Base-by-base conservation (phyloP, 306 rosid species). In the Lablab purpureus region DNA sequence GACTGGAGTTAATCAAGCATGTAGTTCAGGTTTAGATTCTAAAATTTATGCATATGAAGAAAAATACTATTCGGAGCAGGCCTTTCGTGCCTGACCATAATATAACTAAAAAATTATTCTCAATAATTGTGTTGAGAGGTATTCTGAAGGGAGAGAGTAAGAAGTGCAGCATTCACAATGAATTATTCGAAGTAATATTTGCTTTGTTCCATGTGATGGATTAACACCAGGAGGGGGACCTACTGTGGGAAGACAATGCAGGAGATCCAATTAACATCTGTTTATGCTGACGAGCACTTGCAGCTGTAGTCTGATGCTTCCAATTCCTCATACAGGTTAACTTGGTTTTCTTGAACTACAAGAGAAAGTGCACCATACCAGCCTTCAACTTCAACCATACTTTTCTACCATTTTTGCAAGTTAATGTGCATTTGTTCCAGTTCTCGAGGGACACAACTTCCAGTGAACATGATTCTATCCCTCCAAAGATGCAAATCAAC, bases 261-360 rank as follows among this genome's bases (percentile, higher is more conserved):
- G 91, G 96, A 56, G 85, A 88, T 80, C 93, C 98, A 50, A 94
- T 94, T 37, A 47, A 82, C 98, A 65, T 94, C 97, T 52, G 93
- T 93, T 19, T 94, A 80, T 64, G 92, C 89, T n/a, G 97, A 92
- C 13, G 97, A 94, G 75, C 93, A 89, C 77, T 77, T 89, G 75
- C 80, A 72, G 82, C 80, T 89, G 47, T 59, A 77, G n/a, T 66
- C 85, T 7, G 89, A 76, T 74, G 36, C 76, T 18, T 84, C 91
- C 32, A 67, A 9, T 58, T 73, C 67, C 60, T 84, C 88, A 89
- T 82, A n/a, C n/a, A 90, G 98, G 98, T 30, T 30, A 30, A n/a
- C n/a, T n/a, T n/a, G n/a, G n/a, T n/a, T n/a, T n/a, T n/a, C n/a
- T n/a, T n/a, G n/a, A 27, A 77, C 4, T n/a, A 32, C 19, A 66